A percentile compares a stretch with the other conserved stretches of the same genome.
These are phyloP conservation scores for Ilyonectria mors-panacis DNA, from an alignment of 2,329 filamentous ascomycete species.

Conservation along the genomic window DNA sequence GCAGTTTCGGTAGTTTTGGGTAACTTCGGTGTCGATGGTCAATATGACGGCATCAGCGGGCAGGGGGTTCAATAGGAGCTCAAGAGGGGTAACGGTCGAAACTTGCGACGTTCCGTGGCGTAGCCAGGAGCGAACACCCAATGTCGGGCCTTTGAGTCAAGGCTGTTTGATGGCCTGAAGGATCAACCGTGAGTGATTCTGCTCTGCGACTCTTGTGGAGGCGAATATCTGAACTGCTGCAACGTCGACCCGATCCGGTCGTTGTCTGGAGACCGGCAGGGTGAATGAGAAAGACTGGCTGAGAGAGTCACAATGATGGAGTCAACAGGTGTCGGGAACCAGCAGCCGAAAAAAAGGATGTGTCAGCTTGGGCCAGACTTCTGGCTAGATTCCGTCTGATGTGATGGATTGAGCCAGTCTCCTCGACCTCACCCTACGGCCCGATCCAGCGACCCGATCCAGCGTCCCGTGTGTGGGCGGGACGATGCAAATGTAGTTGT, in stretches of 20 bases:
- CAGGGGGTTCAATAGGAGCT: neutral
- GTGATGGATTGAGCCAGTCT: neutral
- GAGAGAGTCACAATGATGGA: neutral
- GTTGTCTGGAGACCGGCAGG: neutral
- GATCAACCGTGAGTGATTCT: slow-evolving; percentile 1
- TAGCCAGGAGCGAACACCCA: neutral
- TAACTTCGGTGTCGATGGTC: neutral
- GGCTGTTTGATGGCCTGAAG: slow-evolving; percentile 2
- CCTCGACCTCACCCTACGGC: neutral
- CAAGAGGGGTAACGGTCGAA: slow-evolving; percentile 6
- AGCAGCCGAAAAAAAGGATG: neutral
- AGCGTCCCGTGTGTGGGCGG: slow-evolving; percentile 3
- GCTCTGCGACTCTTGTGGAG: neutral
- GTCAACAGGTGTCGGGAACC: neutral
- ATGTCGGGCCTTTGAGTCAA: neutral
- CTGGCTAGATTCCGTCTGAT: neutral
- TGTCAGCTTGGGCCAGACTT: neutral
- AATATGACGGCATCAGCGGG: neutral
- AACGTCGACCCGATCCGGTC: neutral
- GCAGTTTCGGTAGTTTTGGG: neutral
- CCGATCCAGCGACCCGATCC: neutral
- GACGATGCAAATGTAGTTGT: slow-evolving; percentile 16
- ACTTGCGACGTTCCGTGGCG: slow-evolving; percentile 2
- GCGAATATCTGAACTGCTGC: neutral
- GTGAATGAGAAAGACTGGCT: neutral